Base-by-base conservation (phyloP, 805 yeast species). In the Metschnikowia orientalis region DNA sequence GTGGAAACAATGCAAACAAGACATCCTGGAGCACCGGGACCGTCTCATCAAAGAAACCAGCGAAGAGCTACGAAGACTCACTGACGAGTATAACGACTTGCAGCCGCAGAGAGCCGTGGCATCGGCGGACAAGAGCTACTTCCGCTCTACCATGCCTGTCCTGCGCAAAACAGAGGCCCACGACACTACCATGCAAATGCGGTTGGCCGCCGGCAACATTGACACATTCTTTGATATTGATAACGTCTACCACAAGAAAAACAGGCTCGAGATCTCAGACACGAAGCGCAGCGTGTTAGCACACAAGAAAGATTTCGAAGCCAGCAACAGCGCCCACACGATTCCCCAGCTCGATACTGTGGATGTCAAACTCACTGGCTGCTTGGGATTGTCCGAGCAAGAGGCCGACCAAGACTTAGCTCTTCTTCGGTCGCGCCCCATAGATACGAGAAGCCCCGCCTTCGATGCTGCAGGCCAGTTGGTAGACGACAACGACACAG, bases 1-100 rank as follows among this genome's bases (percentile, higher is more conserved):
- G n/a, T 66, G 71, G 71, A 48, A 59, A 25, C 59, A 53, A 28
- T 63, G 54, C 44, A 46, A 51, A 23, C 42, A 38, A 13, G 45
- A 56, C 15, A 43, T 63, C 29, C 27, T 49, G 11, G 41, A 45
- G 5, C 38, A 47, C 17, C 59, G 57, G 36, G 46, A 54, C 13
- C 36, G 54, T 24, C 40, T 61, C 19, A 45, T 59, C 9, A 34
- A 46, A 20, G 42, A 55, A 17, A 54, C 63, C 5, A 38, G 51
- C 18, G 44, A 44, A 13, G 54, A 61, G 26, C 50, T 65, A 17
- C 40, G 43, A 26, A 40, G 51, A 8, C 41, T 65, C 11, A 41
- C 61, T 30, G 42, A 57, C 18, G 63, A 61, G 24, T 60, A 55
- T 29, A 41, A 53, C 28, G 50, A 53, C 8, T 31, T 60, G 7